Evolutionary conservation across 2,329 filamentous ascomycete species (phyloP), one percentile per base, ranked within the genome.

Genomic region (Aspergillus tubingensis): DNA sequence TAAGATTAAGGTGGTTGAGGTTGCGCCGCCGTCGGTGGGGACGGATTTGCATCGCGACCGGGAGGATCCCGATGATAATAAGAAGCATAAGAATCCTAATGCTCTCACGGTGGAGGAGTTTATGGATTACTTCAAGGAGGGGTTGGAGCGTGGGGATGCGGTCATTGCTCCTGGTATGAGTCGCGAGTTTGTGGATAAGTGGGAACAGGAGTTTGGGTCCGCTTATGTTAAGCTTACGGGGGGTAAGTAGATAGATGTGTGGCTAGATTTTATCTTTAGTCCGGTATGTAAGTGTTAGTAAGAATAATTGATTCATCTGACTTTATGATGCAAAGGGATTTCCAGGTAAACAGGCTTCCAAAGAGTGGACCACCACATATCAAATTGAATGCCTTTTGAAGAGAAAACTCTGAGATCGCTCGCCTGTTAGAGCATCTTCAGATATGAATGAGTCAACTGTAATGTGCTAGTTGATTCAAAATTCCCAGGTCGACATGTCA

Each of bases 31-130:
- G 3, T 81, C 75, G 25, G 84, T 87, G 0, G 79, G 73, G 1
- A 86, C 83, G 3, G 81, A 85, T 63, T 65, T 87, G 39, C 83
- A 87, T 68, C 76, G 84, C 0, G 84, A 87, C 64, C 72, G 84
- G 27, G 74, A 78, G 49, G 78, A 86, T 65, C 83, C 84, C 1
- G 79, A 86, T 63, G 82, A 86, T 62, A 86, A 86, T 58, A 87
- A 85, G 72, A 86, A 86, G 73, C 72, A 80, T 5, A 81, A 83
- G n/a, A 84, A 83, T 39, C 64, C 73, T n/a, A 68, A 58, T 23
- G 72, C 79, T 19, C 64, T 87, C 69, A 77, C 71, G 0, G 70
- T 86, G 3, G 80, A 83, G 0, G 84, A 86, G 70, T 87, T 86
- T 62, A 82, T 85, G 73, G 71, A 78, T 5, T 79, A 82, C 54